These are phyloP conservation scores for Coniochaeta ligniaria DNA, from an alignment of 2,329 filamentous ascomycete species.

Conservation along the genomic window DNA sequence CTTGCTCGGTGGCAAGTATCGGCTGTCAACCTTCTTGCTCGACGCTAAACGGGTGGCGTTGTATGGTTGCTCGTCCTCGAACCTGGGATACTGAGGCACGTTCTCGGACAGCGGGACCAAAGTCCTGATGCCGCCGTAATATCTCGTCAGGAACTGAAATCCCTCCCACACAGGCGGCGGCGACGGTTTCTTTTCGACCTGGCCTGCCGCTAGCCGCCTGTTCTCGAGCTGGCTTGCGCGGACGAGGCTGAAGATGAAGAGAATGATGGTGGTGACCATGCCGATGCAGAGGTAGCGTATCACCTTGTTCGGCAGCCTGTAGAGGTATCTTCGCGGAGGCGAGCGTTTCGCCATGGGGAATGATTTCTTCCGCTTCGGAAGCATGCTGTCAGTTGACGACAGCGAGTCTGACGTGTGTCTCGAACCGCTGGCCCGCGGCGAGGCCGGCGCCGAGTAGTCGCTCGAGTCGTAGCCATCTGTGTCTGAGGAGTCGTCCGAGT, in stretches of 20 bases:
- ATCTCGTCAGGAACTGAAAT: constrained; percentile 79
- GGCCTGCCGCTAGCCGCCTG: constrained; percentile 47
- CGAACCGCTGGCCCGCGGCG: constrained; percentile 33
- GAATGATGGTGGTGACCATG: constrained; percentile 59
- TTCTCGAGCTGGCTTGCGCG: constrained; percentile 68
- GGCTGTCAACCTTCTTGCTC: constrained; percentile 9
- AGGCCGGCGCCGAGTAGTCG: constrained; percentile 23
- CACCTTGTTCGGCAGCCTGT: constrained; percentile 64
- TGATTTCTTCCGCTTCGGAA: constrained; percentile 26
- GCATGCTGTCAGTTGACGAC: constrained; percentile 35
- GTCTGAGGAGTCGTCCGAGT: constrained; percentile 41
- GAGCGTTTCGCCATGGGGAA: constrained; percentile 15
- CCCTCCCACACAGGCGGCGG: constrained; percentile 72
- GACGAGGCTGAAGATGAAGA: constrained; percentile 72
- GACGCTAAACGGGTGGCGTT: constrained; percentile 16
- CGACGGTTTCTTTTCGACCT: constrained; percentile 50
- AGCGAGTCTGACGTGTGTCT: constrained; percentile 41
- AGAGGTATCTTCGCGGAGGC: constrained; percentile 33
- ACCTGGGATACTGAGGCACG: constrained; percentile 71
- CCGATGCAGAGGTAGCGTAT: constrained; percentile 72
- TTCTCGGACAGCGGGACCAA: constrained; percentile 61
- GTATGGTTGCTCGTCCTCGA: constrained; percentile 49
- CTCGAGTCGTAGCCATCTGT: constrained; percentile 31
- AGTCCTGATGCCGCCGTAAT: constrained; percentile 79
- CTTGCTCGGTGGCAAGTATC: constrained; percentile 37